These are phyloP conservation scores for Oryza glumipatula DNA, from an alignment of 176 grass and related monocot species.

Conservation along the genomic window DNA sequence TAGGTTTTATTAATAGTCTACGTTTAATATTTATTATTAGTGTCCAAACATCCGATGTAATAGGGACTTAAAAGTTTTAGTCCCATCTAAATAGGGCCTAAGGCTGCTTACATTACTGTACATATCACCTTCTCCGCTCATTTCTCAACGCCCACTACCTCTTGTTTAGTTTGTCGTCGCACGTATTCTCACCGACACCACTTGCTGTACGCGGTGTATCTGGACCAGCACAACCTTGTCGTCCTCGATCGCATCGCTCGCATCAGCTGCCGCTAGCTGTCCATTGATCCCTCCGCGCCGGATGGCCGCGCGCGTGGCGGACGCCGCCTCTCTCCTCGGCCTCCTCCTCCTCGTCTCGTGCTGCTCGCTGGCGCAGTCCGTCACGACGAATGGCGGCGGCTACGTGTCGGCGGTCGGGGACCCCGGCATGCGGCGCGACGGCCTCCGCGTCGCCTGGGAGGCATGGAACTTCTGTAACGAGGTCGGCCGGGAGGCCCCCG, in stretches of 20 bases:
- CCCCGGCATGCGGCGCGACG: conserved; percentile 80
- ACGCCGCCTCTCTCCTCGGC: neutral
- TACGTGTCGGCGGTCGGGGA: conserved; percentile 78
- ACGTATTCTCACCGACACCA: too few relatives aligned
- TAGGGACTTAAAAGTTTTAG: too few relatives aligned
- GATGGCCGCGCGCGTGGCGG: conserved; percentile 13
- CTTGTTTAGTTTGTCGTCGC: too few relatives aligned
- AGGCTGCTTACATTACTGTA: too few relatives aligned
- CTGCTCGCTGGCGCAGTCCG: neutral
- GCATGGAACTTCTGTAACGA: conserved; percentile 98
- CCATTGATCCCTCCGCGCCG: neutral
- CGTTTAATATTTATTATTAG: too few relatives aligned
- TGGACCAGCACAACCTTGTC: neutral
- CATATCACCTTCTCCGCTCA: too few relatives aligned
- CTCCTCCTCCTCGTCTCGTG: neutral
- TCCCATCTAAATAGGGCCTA: too few relatives aligned
- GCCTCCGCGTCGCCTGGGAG: conserved; percentile 80
- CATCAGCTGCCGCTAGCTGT: neutral
- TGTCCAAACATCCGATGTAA: too few relatives aligned
- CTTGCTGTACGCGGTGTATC: neutral
- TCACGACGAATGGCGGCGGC: conserved; percentile 8
- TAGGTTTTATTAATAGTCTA: too few relatives aligned
- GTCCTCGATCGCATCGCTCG: neutral
- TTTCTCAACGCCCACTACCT: too few relatives aligned
- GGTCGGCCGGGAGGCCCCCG: conserved; percentile 77